These are phyloP conservation scores for Gloeopeniophorella convolvens DNA, from an alignment of 768 basidiomycete species.

Conservation along the genomic window DNA sequence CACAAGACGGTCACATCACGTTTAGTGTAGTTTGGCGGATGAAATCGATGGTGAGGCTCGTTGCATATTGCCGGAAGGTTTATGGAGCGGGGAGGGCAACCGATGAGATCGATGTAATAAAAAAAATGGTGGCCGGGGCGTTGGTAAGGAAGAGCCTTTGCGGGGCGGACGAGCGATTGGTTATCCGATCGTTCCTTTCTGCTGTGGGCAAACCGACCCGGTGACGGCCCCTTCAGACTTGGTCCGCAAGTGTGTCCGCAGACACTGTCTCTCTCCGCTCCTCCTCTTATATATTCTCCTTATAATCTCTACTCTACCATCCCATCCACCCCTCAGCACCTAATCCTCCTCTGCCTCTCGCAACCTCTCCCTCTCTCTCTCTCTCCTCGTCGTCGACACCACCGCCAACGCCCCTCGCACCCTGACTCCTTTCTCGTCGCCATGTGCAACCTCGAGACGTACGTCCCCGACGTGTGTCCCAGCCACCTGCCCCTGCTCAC, in stretches of 20 bases:
- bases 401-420: not conserved
- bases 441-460: constrained; percentile 39
- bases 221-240: not conserved
- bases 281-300: constrained; percentile 15
- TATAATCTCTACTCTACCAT: constrained; percentile 10
- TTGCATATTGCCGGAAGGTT: no score
- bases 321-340: constrained; percentile 15
- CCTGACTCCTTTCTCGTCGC: not conserved
- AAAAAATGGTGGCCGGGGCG: no score
- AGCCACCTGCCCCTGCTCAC: constrained; percentile 30
- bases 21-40: no score
- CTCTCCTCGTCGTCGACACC: constrained; percentile 3
- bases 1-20: not conserved
- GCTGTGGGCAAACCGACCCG: not conserved
- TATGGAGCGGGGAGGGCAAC: no score
- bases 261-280: constrained; percentile 13
- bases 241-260: constrained; percentile 9
- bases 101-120: no score
- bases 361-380: not conserved
- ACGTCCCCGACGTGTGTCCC: constrained; percentile 14
- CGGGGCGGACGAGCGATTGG: not conserved
- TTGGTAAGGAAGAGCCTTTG: no score
- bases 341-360: constrained; percentile 16
- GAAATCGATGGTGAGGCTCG: no score
- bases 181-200: constrained; percentile 19